These are phyloP conservation scores for Parachaetomium inaequale DNA, from an alignment of 495 filamentous ascomycete species.

Conservation along the genomic window DNA sequence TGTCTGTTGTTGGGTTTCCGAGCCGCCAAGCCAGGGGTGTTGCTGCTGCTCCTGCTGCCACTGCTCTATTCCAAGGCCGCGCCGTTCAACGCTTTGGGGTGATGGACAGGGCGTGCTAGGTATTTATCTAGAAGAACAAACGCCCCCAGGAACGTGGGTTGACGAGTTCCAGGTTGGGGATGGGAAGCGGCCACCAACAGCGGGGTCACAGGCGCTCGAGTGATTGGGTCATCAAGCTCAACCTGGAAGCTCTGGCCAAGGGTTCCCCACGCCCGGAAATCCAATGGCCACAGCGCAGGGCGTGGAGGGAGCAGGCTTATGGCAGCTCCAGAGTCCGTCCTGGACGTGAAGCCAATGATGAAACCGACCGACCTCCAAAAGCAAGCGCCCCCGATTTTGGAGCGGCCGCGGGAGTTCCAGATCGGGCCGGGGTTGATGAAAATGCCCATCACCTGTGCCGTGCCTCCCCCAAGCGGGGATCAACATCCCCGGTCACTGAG, in stretches of 20 bases:
- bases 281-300: slow-evolving; percentile 28
- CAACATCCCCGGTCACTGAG: no score
- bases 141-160: slow-evolving; percentile 1
- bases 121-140: slow-evolving; percentile 20
- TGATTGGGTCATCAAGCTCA: slow-evolving; percentile 33
- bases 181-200: slow-evolving; percentile 30
- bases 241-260: background rate
- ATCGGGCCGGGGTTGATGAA: background rate
- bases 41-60: background rate
- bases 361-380: slow-evolving; percentile 6
- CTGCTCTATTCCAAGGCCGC: slow-evolving; percentile 8
- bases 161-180: slow-evolving; percentile 10
- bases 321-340: background rate
- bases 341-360: slow-evolving; percentile 7
- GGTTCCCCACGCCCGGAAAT: slow-evolving; percentile 34
- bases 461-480: background rate
- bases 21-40: no score
- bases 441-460: background rate
- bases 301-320: background rate
- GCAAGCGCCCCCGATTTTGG: background rate
- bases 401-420: background rate
- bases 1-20: background rate
- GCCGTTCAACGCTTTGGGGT: background rate
- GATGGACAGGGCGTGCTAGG: slow-evolving; percentile 16
- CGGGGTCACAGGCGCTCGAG: slow-evolving; percentile 27